Conservation (phyloP, 352 stramenopile genomes). For the Phytophthora palmivora region DNA sequence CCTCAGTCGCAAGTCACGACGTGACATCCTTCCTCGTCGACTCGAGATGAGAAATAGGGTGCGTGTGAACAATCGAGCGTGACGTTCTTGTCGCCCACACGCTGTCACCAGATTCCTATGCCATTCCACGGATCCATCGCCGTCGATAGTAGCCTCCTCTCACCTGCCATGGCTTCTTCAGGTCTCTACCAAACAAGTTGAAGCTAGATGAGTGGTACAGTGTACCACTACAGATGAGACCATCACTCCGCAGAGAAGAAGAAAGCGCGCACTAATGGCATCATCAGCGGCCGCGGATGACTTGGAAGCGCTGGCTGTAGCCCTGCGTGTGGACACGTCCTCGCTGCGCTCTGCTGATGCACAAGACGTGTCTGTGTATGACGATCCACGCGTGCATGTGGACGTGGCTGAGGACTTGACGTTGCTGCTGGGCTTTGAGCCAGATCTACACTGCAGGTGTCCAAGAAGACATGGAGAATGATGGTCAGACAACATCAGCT, state of each 20-base stretch:
- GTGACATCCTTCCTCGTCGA: slow-evolving; percentile 19
- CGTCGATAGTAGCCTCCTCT: too few relatives aligned
- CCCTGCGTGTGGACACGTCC: slow-evolving; percentile 36
- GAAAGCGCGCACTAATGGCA: slow-evolving; percentile 14
- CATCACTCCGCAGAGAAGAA: slow-evolving; percentile 22
- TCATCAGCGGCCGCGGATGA: slow-evolving; percentile 15
- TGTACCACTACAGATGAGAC: slow-evolving; percentile 3
- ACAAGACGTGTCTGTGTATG: slow-evolving; percentile 29
- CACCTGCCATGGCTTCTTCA: background rate
- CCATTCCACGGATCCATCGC: slow-evolving; percentile 24
- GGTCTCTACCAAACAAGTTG: slow-evolving; percentile 21
- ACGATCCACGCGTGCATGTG: slow-evolving; percentile 49
- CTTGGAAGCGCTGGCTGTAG: slow-evolving; percentile 19
- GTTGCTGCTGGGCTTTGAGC: slow-evolving; percentile 51
- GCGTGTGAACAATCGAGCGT: background rate
- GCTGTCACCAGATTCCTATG: slow-evolving; percentile 28
- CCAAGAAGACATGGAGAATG: slow-evolving; percentile 30
- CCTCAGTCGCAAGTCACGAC: slow-evolving; percentile 17
- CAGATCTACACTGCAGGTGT: slow-evolving; percentile 44
- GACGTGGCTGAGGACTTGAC: slow-evolving; percentile 62
- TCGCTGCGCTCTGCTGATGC: slow-evolving; percentile 8
- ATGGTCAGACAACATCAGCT: slow-evolving; percentile 2
- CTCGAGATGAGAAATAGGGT: slow-evolving; percentile 26
- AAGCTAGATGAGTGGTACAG: slow-evolving; percentile 7
- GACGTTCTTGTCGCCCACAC: slow-evolving; percentile 3